Evolutionary conservation across 1,284 basidiomycete species (phyloP), one percentile per base, ranked within the genome.

Genomic region (Sporisorium scitamineum): DNA sequence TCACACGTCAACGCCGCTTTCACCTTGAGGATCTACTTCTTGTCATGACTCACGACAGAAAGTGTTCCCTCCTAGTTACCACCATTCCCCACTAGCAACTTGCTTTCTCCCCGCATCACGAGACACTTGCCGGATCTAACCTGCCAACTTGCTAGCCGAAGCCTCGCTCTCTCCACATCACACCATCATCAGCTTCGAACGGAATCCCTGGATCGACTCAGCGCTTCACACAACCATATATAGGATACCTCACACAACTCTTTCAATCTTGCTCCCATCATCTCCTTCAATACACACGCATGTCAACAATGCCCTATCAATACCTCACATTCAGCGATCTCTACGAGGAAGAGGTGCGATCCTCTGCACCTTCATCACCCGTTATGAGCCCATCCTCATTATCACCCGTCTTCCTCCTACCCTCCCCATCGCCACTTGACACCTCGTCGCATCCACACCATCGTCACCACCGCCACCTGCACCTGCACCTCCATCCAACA

Each of bases 251-350:
- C 44, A 26, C 44, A 47, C 4, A 18, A 13, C 52, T 27, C 26
- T 27, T 8, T 20, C 52, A 8, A 2, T 24, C 37, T 39, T 16
- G 37, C 9, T 31, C 16, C 34, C 29, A 20, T 16, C 9, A 31
- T 18, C 24, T 47, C 41, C 8, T 10, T 31, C 34, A 6, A 20
- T 22, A 55, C 44, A 22, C 24, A 26, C n/a, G n/a, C 54, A 42
- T 50, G 27, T 5, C n/a, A 32, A 37, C 42, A 14, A 74, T 76
- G 74, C 69, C 64, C 1, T 76, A 71, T 22, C 69, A 68, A 50
- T 76, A 69, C 62, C 69, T 76, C 26, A 69, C 74, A 24, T 76
- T 76, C 61, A 76, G 74, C 62, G 59, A 76, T 48, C 74, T 76
- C 1, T 76, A 71, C 53, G 74, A 76, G 56, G 61, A 72, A 51